Percentiles rank a stretch among this genome's conserved stretches.
Evolutionary conservation across 352 stramenopile genomes (phyloP).

Genomic region (Pythium phragmiticola): DNA sequence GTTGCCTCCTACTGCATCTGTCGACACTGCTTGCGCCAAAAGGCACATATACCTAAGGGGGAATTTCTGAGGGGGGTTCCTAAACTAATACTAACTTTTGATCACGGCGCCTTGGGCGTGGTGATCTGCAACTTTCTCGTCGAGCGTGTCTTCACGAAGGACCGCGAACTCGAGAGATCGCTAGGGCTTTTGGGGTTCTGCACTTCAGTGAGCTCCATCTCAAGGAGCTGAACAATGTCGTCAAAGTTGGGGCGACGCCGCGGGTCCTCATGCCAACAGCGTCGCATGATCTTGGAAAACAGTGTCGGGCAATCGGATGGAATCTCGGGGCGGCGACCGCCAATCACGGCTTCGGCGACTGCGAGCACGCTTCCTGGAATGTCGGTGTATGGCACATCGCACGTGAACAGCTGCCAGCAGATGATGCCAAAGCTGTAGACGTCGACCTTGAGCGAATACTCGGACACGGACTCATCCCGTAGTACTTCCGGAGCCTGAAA

Average conservation of each 20-base stretch:
- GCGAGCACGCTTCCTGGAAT: conserved; percentile 79
- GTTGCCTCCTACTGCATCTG: background rate
- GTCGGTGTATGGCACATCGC: conserved; percentile 64
- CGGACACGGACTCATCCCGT: conserved; percentile 60
- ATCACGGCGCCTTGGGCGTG: conserved; percentile 14
- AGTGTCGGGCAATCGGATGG: conserved; percentile 54
- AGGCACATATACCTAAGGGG: background rate
- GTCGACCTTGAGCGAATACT: conserved; percentile 84
- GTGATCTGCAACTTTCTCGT: conserved; percentile 16
- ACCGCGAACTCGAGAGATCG: background rate
- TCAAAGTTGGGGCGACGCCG: conserved; percentile 69
- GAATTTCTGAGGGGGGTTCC: background rate
- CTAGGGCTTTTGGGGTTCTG: conserved; percentile 24
- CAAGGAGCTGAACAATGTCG: conserved; percentile 75
- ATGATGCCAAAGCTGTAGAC: conserved; percentile 87
- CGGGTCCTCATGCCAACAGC: conserved; percentile 73
- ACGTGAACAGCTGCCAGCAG: conserved; percentile 82
- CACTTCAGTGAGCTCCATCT: conserved; percentile 64
- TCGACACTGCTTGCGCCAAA: background rate
- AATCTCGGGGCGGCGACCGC: conserved; percentile 60
- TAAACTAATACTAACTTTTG: conserved; percentile 2
- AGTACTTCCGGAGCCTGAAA: conserved; percentile 61
- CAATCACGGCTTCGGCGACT: conserved; percentile 70
- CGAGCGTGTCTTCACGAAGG: conserved; percentile 18
- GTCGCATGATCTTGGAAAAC: conserved; percentile 83